A percentile compares a stretch with the other conserved stretches of the same genome.
Evolutionary conservation across 805 yeast genomes (phyloP).

Genomic region (Tetrapisispora iriomotensis): DNA sequence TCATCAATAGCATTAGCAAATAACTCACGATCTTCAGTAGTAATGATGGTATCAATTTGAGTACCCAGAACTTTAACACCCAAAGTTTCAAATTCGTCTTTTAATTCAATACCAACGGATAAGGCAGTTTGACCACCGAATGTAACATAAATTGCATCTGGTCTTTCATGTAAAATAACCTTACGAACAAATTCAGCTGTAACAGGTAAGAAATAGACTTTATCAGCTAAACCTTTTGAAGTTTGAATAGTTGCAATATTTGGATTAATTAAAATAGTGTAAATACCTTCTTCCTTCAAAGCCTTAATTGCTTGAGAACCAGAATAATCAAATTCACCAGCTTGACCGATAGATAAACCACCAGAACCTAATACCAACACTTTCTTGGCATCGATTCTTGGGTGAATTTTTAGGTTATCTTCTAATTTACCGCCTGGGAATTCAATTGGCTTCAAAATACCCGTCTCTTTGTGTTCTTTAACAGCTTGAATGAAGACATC

Average conservation of each 20-base stretch:
- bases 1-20: constrained; percentile 92
- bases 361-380: constrained; percentile 95
- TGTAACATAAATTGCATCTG: constrained; percentile 93
- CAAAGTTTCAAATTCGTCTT: constrained; percentile 84
- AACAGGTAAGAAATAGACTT: constrained; percentile 96
- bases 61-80: constrained; percentile 95
- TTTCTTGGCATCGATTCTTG: constrained; percentile 77
- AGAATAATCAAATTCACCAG: constrained; percentile 98
- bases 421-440: constrained; percentile 84
- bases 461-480: constrained; percentile 46
- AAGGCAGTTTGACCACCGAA: constrained; percentile 99
- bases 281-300: constrained; percentile 92
- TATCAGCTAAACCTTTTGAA: constrained; percentile 94
- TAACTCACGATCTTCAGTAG: constrained; percentile 96
- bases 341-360: constrained; percentile 97
- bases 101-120: constrained; percentile 88
- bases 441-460: constrained; percentile 53
- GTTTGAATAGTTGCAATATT: constrained; percentile 98
- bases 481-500: constrained; percentile 87
- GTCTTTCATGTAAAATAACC: constrained; percentile 88
- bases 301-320: constrained; percentile 99
- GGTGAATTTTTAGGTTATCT: constrained; percentile 67
- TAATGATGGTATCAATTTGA: constrained; percentile 87
- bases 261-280: constrained; percentile 92
- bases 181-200: constrained; percentile 93